Base-by-base conservation (phyloP, 805 yeast species). In the Pichia pseudocactophila region DNA sequence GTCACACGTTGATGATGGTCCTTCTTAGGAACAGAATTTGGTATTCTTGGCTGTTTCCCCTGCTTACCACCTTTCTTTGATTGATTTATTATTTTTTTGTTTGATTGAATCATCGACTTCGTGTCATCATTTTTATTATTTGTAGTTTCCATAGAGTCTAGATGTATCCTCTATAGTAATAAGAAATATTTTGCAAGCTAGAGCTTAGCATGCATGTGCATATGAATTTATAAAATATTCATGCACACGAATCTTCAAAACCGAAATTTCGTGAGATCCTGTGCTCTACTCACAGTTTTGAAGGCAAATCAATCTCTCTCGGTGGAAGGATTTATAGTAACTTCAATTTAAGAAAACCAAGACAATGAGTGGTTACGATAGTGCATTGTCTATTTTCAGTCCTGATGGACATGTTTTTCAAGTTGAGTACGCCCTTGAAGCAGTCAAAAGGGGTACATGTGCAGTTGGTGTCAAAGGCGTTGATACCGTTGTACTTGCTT, bases 341-440 rank as follows among this genome's bases (percentile, higher is more conserved):
- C 7, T 22, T 22, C 39, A 28, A 37, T 11, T 20, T 18, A 25
- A 25, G 25, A 13, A 36, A 8, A 20, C 27, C 27, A 13, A 26
- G 7, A 41, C 30, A 36, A 90, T 90, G 98, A 86, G 96, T 74
- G 97, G 98, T 49, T 90, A 90, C 95, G 98, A 90, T 66, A 80
- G 97, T 75, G 98, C 98, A 44, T 76, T 90, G 56, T 89, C 97
- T 49, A 94, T 90, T 64, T 90, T 90, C 52, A 83, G 92, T 64
- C 98, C 98, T 52, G 98, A 90, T 68, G 98, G 98, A 47, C 97
- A 90, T 63, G 96, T 90, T 61, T 90, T 90, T 72, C 98, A 92
- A 73, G 98, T 92, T 34, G 97, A 92, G 64, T 92, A 92, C 57
- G 98, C 98, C 20, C 73, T 83, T 32, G 98, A 92, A 62, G 98